These are phyloP conservation scores for Aegilops speltoides DNA, from an alignment of 176 grass and related monocot genomes.

Conservation along the genomic window DNA sequence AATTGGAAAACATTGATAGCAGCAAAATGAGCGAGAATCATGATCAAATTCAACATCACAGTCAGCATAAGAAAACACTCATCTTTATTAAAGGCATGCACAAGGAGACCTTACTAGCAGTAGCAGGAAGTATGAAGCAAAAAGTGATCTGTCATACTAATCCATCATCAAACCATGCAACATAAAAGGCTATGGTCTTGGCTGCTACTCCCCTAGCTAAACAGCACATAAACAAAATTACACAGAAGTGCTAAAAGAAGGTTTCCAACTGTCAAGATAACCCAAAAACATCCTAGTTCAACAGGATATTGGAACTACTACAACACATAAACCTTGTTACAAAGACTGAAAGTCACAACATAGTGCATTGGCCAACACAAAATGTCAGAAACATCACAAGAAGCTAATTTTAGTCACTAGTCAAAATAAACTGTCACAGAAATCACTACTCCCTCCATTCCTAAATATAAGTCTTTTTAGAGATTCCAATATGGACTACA, in stretches of 20 bases:
- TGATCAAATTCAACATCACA: constrained; percentile 1
- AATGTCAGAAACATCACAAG: background rate
- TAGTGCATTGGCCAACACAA: background rate
- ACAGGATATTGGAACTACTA: constrained; percentile 4
- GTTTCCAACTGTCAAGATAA: background rate
- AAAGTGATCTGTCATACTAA: background rate
- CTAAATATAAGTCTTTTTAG: no score
- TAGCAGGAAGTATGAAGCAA: background rate
- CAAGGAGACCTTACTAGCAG: background rate
- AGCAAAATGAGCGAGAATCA: background rate
- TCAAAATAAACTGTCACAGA: background rate
- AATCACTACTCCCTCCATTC: background rate
- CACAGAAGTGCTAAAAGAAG: background rate
- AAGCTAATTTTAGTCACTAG: background rate
- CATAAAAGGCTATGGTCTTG: background rate
- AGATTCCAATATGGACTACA: no score
- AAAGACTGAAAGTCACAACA: background rate
- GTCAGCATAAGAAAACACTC: background rate
- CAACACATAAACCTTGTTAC: background rate
- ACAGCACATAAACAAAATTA: background rate
- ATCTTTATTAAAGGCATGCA: constrained; percentile 5
- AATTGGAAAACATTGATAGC: background rate
- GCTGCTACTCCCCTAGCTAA: constrained; percentile 16
- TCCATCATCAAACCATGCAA: constrained; percentile 2
- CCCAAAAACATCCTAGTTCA: background rate